These are phyloP conservation scores for Ceratocystis cacaofunesta DNA, from an alignment of 2,329 filamentous ascomycete species.

Conservation along the genomic window DNA sequence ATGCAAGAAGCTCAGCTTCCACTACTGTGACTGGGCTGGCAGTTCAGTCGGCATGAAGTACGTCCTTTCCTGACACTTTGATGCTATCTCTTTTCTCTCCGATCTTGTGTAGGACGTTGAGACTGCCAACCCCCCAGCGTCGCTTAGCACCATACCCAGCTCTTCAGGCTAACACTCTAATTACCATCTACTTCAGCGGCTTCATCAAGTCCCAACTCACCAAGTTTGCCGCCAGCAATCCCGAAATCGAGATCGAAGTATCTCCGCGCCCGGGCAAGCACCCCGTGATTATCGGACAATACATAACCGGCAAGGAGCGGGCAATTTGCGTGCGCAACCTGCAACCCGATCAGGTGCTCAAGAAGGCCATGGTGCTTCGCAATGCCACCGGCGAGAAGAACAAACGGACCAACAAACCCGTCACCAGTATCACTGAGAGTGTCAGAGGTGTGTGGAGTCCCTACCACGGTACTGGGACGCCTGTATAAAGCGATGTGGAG, in stretches of 20 bases:
- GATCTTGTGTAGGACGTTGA: not conserved
- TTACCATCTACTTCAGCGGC: constrained; percentile 34
- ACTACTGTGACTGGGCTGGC: constrained; percentile 94
- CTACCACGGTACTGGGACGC: constrained; percentile 46
- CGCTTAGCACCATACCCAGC: not conserved
- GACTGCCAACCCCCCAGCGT: not conserved
- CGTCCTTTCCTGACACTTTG: constrained; percentile 20
- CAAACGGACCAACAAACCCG: constrained; percentile 46
- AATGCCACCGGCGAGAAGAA: constrained; percentile 65
- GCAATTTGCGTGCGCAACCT: constrained; percentile 81
- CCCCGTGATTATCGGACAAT: constrained; percentile 75
- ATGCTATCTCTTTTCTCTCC: not conserved
- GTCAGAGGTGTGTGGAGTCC: constrained; percentile 58
- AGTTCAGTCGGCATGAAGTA: constrained; percentile 94
- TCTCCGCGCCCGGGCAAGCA: constrained; percentile 83
- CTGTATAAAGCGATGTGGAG: constrained; percentile 28
- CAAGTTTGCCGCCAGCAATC: constrained; percentile 65
- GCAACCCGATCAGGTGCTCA: constrained; percentile 61
- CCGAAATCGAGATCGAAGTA: constrained; percentile 79
- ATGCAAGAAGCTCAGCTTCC: constrained; percentile 89
- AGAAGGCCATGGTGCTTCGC: constrained; percentile 61
- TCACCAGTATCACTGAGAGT: constrained; percentile 48
- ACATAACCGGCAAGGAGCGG: constrained; percentile 80
- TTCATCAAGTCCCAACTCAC: constrained; percentile 69
- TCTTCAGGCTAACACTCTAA: constrained; percentile 20